Conservation (phyloP, 1,284 basidiomycete species). For the Marasmius sp. region DNA sequence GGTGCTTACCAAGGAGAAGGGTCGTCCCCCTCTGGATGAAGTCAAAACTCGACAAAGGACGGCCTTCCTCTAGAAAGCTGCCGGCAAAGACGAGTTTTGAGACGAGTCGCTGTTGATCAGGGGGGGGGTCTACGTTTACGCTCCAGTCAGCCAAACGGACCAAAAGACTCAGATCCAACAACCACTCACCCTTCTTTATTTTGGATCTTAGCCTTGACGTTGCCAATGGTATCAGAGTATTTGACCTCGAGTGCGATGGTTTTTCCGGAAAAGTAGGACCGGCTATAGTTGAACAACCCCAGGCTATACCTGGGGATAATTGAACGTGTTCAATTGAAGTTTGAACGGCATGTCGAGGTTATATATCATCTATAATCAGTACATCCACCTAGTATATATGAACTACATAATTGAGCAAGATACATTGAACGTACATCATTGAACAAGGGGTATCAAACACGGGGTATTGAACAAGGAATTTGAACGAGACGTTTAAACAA, state of each 20-base stretch:
- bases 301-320: too few relatives aligned
- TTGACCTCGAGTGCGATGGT: background rate
- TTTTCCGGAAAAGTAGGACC: too few relatives aligned
- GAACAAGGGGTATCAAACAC: too few relatives aligned
- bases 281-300: too few relatives aligned
- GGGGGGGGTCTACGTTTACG: background rate
- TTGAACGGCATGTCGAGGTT: too few relatives aligned
- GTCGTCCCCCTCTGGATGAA: slow-evolving; percentile 75
- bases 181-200: slow-evolving; percentile 1
- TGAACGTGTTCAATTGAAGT: too few relatives aligned
- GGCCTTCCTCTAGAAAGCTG: background rate
- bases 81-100: slow-evolving; percentile 1
- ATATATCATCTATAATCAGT: too few relatives aligned
- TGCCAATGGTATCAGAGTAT: slow-evolving; percentile 1
- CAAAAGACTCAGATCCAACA: background rate
- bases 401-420: too few relatives aligned
- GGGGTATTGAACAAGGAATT: too few relatives aligned
- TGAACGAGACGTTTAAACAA: too few relatives aligned
- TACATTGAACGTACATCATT: too few relatives aligned
- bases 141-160: background rate
- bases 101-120: background rate
- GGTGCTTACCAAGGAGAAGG: slow-evolving; percentile 49
- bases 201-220: slow-evolving; percentile 2
- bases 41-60: slow-evolving; percentile 27
- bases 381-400: too few relatives aligned